Evolutionary conservation across 805 yeast species (phyloP).

Genomic region (Monosporozyma unispora): DNA sequence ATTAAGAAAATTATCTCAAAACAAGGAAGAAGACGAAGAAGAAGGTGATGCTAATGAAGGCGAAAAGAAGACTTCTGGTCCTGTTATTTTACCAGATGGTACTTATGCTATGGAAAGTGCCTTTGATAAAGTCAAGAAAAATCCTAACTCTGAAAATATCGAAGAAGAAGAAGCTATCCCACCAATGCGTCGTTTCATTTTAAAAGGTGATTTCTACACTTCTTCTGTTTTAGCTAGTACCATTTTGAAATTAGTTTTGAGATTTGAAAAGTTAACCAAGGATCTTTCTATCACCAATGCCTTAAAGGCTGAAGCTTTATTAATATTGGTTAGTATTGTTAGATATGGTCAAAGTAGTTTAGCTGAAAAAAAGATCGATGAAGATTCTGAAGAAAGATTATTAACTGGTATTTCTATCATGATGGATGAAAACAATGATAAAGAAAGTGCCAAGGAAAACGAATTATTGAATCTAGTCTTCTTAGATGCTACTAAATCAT

Average conservation of each 20-base stretch:
- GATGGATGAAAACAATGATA: conserved; percentile 45
- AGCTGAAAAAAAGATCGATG: conserved; percentile 75
- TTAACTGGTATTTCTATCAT: conserved; percentile 77
- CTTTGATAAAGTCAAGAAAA: conserved; percentile 74
- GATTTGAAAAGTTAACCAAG: conserved; percentile 51
- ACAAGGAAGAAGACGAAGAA: conserved; percentile 30
- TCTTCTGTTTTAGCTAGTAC: conserved; percentile 84
- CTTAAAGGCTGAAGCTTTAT: conserved; percentile 86
- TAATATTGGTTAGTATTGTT: conserved; percentile 83
- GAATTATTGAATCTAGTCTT: conserved; percentile 52
- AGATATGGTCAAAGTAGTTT: conserved; percentile 73
- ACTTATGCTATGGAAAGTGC: conserved; percentile 92
- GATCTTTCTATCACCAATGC: conserved; percentile 63
- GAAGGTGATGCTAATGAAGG: conserved; percentile 15
- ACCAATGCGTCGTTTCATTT: conserved; percentile 70
- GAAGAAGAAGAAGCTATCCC: conserved; percentile 45
- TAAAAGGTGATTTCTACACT: conserved; percentile 84
- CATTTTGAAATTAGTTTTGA: conserved; percentile 75
- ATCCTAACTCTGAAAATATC: conserved; percentile 44
- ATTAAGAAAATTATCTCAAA: conserved; percentile 35
- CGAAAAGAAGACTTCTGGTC: conserved; percentile 41
- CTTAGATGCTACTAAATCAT: conserved; percentile 78
- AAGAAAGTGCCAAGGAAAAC: conserved; percentile 34
- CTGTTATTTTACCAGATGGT: conserved; percentile 94
- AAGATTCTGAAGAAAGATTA: conserved; percentile 93